These are phyloP conservation scores for Phytomonas serpens DNA, from an alignment of 208 protist genomes.

Conservation along the genomic window DNA sequence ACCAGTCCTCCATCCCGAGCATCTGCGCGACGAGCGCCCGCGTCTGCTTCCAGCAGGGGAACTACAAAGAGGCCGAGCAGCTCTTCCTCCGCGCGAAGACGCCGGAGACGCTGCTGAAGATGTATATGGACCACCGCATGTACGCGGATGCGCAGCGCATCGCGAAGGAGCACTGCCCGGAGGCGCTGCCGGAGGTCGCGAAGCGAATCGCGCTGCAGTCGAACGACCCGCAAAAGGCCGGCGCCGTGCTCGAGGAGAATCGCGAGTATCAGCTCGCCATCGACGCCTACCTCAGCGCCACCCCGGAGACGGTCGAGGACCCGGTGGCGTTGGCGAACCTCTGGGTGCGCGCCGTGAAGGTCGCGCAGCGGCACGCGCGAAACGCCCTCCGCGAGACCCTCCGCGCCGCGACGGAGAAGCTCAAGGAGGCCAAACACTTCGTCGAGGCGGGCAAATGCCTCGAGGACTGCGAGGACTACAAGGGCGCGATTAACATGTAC, in stretches of 20 bases:
- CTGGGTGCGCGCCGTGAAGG: constrained; percentile 93
- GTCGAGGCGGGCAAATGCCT: constrained; percentile 85
- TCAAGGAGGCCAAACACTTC: constrained; percentile 74
- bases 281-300: constrained; percentile 91
- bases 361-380: constrained; percentile 90
- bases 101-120: constrained; percentile 89
- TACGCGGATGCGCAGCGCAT: constrained; percentile 91
- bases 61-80: constrained; percentile 88
- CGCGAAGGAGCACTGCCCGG: constrained; percentile 84
- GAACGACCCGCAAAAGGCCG: constrained; percentile 84
- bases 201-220: constrained; percentile 79
- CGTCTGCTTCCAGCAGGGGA: constrained; percentile 78
- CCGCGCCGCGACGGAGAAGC: constrained; percentile 52
- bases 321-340: constrained; percentile 65
- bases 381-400: constrained; percentile 76
- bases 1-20: constrained; percentile 71
- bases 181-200: constrained; percentile 78
- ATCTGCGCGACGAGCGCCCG: constrained; percentile 90
- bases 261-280: constrained; percentile 93
- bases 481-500: constrained; percentile 93
- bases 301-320: constrained; percentile 50
- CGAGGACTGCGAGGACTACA: constrained; percentile 90
- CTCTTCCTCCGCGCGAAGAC: constrained; percentile 90
- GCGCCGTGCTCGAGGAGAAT: constrained; percentile 85
- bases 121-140: constrained; percentile 92